Evolutionary conservation across 2,329 filamentous ascomycete genomes (phyloP).

Genomic region (Pseudocercospora pini-densiflorae): DNA sequence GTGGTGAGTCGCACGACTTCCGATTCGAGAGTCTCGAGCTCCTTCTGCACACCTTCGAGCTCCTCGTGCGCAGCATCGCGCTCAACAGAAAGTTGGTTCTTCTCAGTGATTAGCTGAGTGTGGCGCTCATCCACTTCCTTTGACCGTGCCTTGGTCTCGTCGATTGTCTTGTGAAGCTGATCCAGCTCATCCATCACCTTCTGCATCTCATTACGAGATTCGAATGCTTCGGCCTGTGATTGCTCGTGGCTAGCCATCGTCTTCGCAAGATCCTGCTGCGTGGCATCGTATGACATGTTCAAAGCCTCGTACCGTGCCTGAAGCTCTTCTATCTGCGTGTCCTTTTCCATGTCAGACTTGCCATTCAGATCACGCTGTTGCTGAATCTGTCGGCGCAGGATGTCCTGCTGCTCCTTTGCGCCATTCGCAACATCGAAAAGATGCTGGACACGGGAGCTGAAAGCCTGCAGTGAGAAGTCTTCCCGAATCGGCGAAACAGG

Average conservation of each 20-base stretch:
- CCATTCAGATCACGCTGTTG: constrained; percentile 92
- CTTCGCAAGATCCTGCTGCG: constrained; percentile 39
- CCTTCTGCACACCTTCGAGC: constrained; percentile 37
- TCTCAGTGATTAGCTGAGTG: constrained; percentile 36
- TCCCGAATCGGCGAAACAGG: constrained; percentile 36
- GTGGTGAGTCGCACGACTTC: constrained; percentile 70
- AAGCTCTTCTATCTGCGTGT: constrained; percentile 34
- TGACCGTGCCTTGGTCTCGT: constrained; percentile 38
- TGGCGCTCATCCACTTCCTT: constrained; percentile 40
- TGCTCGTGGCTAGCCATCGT: constrained; percentile 34
- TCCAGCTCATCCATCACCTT: constrained; percentile 47
- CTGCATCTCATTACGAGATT: constrained; percentile 44
- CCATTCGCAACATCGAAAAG: constrained; percentile 76
- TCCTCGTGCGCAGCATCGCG: constrained; percentile 25
- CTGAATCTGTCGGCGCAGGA: constrained; percentile 89
- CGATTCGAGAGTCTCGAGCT: constrained; percentile 56
- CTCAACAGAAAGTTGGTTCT: constrained; percentile 28
- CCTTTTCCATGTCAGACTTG: constrained; percentile 71
- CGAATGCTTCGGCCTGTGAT: constrained; percentile 36
- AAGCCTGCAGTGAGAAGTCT: constrained; percentile 73
- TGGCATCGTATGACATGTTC: constrained; percentile 30
- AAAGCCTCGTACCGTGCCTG: constrained; percentile 37
- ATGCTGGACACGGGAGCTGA: constrained; percentile 78
- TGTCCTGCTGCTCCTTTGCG: constrained; percentile 84
- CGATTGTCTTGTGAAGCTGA: constrained; percentile 35